Conservation (phyloP, 495 filamentous ascomycete species). For the Sphaerosporella brunnea region DNA sequence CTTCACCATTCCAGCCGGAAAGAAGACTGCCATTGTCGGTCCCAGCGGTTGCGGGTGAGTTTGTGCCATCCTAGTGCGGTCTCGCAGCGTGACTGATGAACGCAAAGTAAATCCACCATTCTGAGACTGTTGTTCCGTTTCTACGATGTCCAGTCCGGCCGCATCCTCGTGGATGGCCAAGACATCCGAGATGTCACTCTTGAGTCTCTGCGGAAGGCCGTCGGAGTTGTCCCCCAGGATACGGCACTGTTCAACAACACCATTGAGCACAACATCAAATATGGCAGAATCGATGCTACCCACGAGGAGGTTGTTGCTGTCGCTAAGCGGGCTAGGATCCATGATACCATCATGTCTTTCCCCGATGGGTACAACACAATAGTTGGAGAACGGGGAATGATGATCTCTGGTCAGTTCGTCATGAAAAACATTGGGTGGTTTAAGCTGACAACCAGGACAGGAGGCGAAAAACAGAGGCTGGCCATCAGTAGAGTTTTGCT, state of each 20-base stretch:
- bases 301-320: constrained; percentile 82
- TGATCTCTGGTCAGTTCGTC: constrained; percentile 86
- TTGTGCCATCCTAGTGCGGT: no score
- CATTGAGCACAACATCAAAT: constrained; percentile 91
- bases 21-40: constrained; percentile 86
- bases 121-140: constrained; percentile 91
- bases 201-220: constrained; percentile 73
- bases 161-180: constrained; percentile 63
- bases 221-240: constrained; percentile 94
- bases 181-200: constrained; percentile 78
- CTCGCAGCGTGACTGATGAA: constrained; percentile 90
- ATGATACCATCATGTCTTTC: constrained; percentile 86
- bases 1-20: constrained; percentile 72
- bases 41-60: no score
- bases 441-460: constrained; percentile 8
- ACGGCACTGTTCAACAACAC: constrained; percentile 94
- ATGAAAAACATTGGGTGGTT: no score
- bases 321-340: constrained; percentile 80
- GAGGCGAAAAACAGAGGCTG: constrained; percentile 87
- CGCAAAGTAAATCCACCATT: constrained; percentile 96
- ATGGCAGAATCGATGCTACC: constrained; percentile 70
- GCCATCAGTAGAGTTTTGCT: constrained; percentile 73
- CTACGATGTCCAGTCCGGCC: constrained; percentile 64
- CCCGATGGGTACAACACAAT: constrained; percentile 82
- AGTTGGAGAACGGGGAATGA: constrained; percentile 85